phyloP scores from a whole-genome alignment of 2,329 filamentous ascomycete genomes.

The Berkeleyomyces basicola region DNA sequence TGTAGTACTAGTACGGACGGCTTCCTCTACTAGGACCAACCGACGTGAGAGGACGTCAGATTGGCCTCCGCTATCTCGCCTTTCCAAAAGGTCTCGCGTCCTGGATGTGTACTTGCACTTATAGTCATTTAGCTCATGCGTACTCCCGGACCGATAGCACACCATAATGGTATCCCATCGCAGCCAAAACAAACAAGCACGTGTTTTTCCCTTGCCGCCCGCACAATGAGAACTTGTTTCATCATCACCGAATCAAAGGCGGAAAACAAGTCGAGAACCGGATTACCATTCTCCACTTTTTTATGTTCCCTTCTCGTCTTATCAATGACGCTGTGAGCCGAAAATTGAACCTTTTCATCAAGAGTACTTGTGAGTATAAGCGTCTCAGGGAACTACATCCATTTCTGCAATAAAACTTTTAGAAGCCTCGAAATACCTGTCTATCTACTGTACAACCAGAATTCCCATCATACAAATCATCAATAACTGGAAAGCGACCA shows the following conservation, averaged over 20 bases:
- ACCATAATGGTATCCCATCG: neutral
- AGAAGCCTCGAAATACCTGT: neutral
- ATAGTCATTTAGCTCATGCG: too few species aligned
- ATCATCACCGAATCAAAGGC: neutral
- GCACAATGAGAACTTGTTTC: neutral
- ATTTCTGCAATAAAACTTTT: slow-evolving; percentile 1
- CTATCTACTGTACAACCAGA: slow-evolving; percentile 4
- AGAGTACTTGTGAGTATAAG: neutral
- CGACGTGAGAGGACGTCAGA: too few species aligned
- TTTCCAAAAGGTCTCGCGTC: too few species aligned
- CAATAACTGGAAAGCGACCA: slow-evolving; percentile 4
- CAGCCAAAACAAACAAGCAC: neutral
- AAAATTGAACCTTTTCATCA: neutral
- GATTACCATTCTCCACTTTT: neutral
- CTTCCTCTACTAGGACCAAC: too few species aligned
- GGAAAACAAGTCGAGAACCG: neutral
- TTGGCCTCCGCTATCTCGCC: too few species aligned
- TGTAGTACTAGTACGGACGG: too few species aligned
- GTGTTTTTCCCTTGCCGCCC: neutral
- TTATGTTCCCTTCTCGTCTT: neutral
- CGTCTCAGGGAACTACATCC: too few species aligned
- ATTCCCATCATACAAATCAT: slow-evolving; percentile 5
- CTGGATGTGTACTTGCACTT: too few species aligned
- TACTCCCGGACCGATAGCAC: too few species aligned
- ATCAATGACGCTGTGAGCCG: neutral